Base-by-base conservation (phyloP, 371 early-diverging fungal genomes). In the Encephalitozoon romaleae region DNA sequence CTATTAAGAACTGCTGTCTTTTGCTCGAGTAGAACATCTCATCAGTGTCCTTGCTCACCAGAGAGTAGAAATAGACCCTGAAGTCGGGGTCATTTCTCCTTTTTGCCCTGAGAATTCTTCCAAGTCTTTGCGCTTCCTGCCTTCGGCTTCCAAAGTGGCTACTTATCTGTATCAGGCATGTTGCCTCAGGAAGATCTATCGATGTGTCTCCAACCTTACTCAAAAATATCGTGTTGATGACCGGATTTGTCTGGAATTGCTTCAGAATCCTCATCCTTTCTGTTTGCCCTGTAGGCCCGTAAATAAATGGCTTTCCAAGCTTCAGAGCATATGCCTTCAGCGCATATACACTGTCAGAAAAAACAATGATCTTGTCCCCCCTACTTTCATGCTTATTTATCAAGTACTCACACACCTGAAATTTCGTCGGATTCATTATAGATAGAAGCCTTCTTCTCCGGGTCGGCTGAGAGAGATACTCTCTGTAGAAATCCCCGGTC, bases 131-230 rank as follows among this genome's bases (percentile, higher is more conserved):
- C 1, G 99, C 98, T 86, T 99, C 99, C 86, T 98, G 99, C 70
- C 99, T 89, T 68, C 99, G 89, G 28, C 94, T 93, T 25, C 99
- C 99, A 85, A 92, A 99, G 81, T 99, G 99, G 1, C 93, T 91
- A 6, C 95, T 94, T 2, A 99, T 95, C 83, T 99, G 89, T 79
- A 99, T 98, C 72, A 99, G 86, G 78, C 95, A 95, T 0, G 95
- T 96, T 0, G 99, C 99, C 82, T 98, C 98, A 15, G 99, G 99
- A 45, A 99, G 84, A 87, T 99, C 98, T 34, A 99, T 93, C 49
- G 95, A 94, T 4, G 99, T 99, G 84, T 99, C 99, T 81, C 99
- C 99, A 55, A 94, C 94, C 86, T 98, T 98, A 70, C 94, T 93
- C 30, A 99, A 84, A 81, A 99, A 97, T 53, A 98, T 92, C 2